Conservation (phyloP, 2,329 filamentous ascomycete genomes). For the Nemania bipapillata region DNA sequence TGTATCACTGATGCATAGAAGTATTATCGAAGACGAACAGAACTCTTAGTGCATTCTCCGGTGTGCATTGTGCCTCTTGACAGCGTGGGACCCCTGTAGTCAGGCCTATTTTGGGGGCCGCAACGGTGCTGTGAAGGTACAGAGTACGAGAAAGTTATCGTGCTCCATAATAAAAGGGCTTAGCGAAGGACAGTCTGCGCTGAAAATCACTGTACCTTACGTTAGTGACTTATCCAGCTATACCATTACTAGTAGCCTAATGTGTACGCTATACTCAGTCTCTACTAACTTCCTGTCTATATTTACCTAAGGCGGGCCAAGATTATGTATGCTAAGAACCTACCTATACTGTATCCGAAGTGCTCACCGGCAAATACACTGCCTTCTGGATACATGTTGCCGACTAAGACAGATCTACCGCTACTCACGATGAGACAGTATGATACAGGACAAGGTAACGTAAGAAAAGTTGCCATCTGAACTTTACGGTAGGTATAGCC, state of each 20-base stretch:
- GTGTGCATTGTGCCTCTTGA: constrained; percentile 25
- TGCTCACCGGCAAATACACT: constrained; percentile 8
- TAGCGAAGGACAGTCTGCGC: constrained; percentile 34
- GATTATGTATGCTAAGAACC: not conserved
- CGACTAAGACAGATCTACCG: not conserved
- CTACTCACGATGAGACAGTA: constrained; percentile 25
- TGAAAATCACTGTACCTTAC: constrained; percentile 36
- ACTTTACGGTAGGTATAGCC: constrained; percentile 20
- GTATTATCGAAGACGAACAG: constrained; percentile 32
- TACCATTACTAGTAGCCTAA: constrained; percentile 9
- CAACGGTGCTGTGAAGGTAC: not conserved
- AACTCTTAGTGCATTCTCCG: constrained; percentile 26
- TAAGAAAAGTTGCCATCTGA: constrained; percentile 15
- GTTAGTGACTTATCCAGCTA: constrained; percentile 26
- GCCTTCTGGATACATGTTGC: constrained; percentile 6
- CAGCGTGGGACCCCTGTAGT: constrained; percentile 36
- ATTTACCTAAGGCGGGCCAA: constrained; percentile 11
- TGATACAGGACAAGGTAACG: constrained; percentile 23
- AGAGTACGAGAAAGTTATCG: constrained; percentile 6
- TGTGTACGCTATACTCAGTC: not conserved
- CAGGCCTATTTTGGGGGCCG: constrained; percentile 44
- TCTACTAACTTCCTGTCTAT: constrained; percentile 1
- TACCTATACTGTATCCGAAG: not conserved
- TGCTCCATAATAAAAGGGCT: constrained; percentile 37
- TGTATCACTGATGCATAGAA: constrained; percentile 31